These are phyloP conservation scores for Cucumis cinereus DNA, from an alignment of 306 rosid genomes.

Conservation along the genomic window DNA sequence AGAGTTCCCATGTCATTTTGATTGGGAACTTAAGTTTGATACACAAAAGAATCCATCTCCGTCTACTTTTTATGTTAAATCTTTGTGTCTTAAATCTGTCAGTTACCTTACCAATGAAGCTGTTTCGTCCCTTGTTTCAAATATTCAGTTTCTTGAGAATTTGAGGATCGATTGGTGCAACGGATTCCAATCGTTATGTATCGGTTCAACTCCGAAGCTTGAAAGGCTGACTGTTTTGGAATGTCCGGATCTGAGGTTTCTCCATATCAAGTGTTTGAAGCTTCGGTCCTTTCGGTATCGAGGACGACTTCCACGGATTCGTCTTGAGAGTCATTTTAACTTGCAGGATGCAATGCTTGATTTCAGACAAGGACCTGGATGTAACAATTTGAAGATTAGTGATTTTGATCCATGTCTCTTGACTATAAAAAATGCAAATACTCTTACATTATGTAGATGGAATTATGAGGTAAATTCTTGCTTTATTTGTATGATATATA, in stretches of 20 bases:
- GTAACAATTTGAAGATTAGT: conserved; percentile 12
- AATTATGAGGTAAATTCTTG: conserved; percentile 44
- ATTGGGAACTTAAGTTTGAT: conserved; percentile 23
- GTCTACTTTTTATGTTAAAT: conserved; percentile 28
- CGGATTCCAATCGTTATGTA: conserved; percentile 34
- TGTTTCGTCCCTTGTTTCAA: conserved; percentile 38
- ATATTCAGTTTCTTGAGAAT: conserved; percentile 33
- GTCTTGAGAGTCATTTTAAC: conserved; percentile 52
- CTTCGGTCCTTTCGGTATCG: conserved; percentile 36
- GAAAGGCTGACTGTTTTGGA: conserved; percentile 37
- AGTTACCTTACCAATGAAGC: conserved; percentile 28
- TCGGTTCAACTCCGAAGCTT: conserved; percentile 35
- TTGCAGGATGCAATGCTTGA: conserved; percentile 56
- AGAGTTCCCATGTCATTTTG: conserved; percentile 27
- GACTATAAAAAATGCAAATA: conserved; percentile 52
- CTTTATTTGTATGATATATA: neutral
- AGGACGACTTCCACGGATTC: conserved; percentile 49
- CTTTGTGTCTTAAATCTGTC: conserved; percentile 49
- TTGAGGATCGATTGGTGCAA: conserved; percentile 43
- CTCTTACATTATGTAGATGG: conserved; percentile 56
- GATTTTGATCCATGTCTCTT: conserved; percentile 58
- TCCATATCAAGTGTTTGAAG: conserved; percentile 34
- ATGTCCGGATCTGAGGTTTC: conserved; percentile 33
- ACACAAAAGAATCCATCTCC: conserved; percentile 15
- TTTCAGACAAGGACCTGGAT: conserved; percentile 42